A percentile compares a stretch with the other conserved stretches of the same genome.
phyloP scores from a whole-genome alignment of 164 flowering plant genomes.

The Aristolochia fimbriata region DNA sequence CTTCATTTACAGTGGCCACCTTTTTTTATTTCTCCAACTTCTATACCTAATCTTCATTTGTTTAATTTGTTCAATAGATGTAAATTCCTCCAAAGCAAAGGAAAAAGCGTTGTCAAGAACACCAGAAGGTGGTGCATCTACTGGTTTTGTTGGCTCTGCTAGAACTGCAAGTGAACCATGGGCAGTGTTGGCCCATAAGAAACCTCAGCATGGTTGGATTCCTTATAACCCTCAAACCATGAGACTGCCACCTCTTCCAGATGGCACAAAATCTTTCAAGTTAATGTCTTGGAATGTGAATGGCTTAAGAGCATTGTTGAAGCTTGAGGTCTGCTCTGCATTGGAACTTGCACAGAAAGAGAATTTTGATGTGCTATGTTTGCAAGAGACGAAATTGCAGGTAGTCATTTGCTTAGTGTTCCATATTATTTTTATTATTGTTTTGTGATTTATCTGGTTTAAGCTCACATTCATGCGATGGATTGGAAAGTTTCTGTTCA shows the following conservation, averaged over 20 bases:
- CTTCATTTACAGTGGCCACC: not conserved
- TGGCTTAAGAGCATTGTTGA: constrained; percentile 81
- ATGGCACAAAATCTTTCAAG: constrained; percentile 39
- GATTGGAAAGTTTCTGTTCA: too few relatives aligned
- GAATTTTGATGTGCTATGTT: constrained; percentile 83
- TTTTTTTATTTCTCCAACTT: not conserved
- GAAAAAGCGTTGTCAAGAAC: constrained; percentile 17
- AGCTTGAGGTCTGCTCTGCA: constrained; percentile 53
- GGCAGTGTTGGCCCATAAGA: constrained; percentile 85
- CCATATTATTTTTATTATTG: not conserved
- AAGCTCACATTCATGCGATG: not conserved
- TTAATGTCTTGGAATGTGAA: constrained; percentile 96
- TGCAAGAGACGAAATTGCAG: constrained; percentile 98
- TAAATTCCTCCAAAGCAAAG: constrained; percentile 7
- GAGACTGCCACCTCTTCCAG: constrained; percentile 60
- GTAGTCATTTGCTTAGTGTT: constrained; percentile 21
- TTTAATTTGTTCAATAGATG: not conserved
- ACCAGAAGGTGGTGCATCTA: constrained; percentile 14
- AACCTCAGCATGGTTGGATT: constrained; percentile 82
- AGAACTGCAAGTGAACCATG: constrained; percentile 53
- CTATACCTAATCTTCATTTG: not conserved
- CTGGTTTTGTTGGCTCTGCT: constrained; percentile 12
- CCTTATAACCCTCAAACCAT: constrained; percentile 84
- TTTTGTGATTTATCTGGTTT: not conserved
- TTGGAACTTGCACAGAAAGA: constrained; percentile 69